Base-by-base conservation (phyloP, 768 basidiomycete species). In the Bullera alba region DNA sequence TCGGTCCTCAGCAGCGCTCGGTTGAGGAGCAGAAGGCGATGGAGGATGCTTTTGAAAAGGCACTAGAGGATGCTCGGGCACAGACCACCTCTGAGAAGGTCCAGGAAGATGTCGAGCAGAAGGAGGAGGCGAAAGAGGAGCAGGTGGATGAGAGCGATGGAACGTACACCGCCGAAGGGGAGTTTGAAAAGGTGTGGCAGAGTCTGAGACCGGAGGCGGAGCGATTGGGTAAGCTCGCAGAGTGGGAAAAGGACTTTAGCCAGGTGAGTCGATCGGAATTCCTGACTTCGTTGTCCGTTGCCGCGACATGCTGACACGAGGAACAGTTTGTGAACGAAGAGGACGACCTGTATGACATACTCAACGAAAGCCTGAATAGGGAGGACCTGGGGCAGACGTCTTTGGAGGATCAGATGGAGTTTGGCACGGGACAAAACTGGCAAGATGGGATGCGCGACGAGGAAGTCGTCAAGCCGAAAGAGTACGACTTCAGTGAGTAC, bases 401-500 rank as follows among this genome's bases (percentile, higher is more conserved):
- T 21, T 27, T 61, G 43, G 54, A 54, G 23, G 62, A 51, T n/a
- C 57, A 51, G 46, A 52, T 56, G 47, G 35, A 46, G 39, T 29
- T 28, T 32, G 42, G 23, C 15, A 52, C 8, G n/a, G n/a, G n/a
- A n/a, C 23, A 38, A 36, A 39, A 35, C 3, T 27, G 37, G 34
- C 25, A 44, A 16, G 36, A 48, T 19, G 38, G 12, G 15, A 38
- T 27, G 48, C 15, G 14, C 22, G 46, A 17, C 6, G 23, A 34
- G 6, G 14, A 21, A 36, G 10, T 34, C 19, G 46, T 17, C 7
- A 21, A 21, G 7, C 27, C 29, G 14, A 77, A 77, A 4, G 74
- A 78, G 16, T 93, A 93, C 67, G 72, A 76, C 12, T 92, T 91
- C 58, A 88, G 91, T 92, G 65, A 60, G 82, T 64, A 8, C 21